Evolutionary conservation across 2,329 filamentous ascomycete genomes (phyloP), one percentile per base, ranked within the genome.

Genomic region (Fusarium vanettenii): DNA sequence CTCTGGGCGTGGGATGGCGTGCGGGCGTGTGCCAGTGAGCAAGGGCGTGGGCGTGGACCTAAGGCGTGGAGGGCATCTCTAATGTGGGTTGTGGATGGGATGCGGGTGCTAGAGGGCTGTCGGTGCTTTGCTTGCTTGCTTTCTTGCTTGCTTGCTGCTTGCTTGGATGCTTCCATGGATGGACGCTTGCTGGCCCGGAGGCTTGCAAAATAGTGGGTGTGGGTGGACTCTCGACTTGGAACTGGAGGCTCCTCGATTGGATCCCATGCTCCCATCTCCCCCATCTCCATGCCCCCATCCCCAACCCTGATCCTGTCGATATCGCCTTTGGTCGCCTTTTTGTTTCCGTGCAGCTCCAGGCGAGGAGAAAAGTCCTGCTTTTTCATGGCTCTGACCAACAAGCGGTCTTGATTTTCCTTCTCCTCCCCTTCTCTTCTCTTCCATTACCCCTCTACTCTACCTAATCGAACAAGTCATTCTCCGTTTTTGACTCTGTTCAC

Each of bases 241-340:
- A 70, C 59, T 66, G 52, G 57, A 57, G 56, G 57, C 52, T 68
- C 48, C 11, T 67, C 41, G 62, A 73, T 73, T 73, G 70, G 71
- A 72, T 60, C 61, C 66, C 56, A 60, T 60, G 27, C 52, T 62
- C 61, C 43, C 57, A 60, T 48, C 37, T 55, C 33, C 57, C 66
- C 57, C 67, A 74, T 74, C 72, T 70, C 72, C 68, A 74, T 74
- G 72, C 72, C 74, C 69, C 69, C 74, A 74, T 62, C 72, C 72
- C 69, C 64, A 66, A 68, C 61, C 61, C 65, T 69, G 59, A 74
- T 72, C 67, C 52, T 62, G 60, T 63, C 60, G 60, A 62, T 62
- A 72, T 69, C 43, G 60, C 52, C 55, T 65, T 14, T 48, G 63
- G 39, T 35, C 20, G 55, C 20, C 25, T 52, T 72, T 57, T 57